Percentiles rank a stretch among this genome's conserved stretches.
phyloP scores from a whole-genome alignment of 108 stramenopile species.

The Discostella pseudostelligera region DNA sequence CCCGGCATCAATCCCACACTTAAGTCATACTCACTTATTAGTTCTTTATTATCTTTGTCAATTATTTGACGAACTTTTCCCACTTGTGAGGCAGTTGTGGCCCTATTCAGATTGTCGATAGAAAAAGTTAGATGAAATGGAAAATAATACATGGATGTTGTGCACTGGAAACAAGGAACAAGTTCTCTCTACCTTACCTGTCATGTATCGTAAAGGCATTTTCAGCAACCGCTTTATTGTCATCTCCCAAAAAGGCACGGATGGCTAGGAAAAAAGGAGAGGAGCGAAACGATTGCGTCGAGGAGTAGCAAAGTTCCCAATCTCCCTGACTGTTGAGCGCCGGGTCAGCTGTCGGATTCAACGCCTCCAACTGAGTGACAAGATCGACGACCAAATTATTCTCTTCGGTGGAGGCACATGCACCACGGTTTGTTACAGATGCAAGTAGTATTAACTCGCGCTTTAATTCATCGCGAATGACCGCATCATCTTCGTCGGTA shows the following conservation, averaged over 20 bases:
- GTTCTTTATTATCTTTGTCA: conserved; percentile 32
- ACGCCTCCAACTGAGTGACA: conserved; percentile 74
- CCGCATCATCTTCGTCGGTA: conserved; percentile 67
- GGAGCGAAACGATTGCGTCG: conserved; percentile 82
- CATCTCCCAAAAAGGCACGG: conserved; percentile 58
- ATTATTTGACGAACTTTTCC: conserved; percentile 81
- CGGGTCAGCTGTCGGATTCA: conserved; percentile 80
- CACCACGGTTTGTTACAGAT: conserved; percentile 78
- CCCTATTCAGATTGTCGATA: conserved; percentile 5
- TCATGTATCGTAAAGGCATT: conserved; percentile 79
- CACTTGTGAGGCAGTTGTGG: conserved; percentile 64
- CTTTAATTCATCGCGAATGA: conserved; percentile 76
- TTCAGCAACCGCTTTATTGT: conserved; percentile 62
- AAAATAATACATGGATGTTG: neutral
- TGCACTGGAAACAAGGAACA: no score
- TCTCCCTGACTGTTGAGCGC: conserved; percentile 71
- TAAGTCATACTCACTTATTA: conserved; percentile 74
- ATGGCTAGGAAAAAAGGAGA: conserved; percentile 81
- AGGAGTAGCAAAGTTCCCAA: conserved; percentile 76
- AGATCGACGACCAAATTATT: conserved; percentile 70
- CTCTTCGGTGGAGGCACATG: conserved; percentile 67
- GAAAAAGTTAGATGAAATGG: neutral
- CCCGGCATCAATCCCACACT: conserved; percentile 78
- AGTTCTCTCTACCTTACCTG: neutral
- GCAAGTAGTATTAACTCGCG: conserved; percentile 74